phyloP scores from a whole-genome alignment of 345 rosid species.

The Microcos paniculata region DNA sequence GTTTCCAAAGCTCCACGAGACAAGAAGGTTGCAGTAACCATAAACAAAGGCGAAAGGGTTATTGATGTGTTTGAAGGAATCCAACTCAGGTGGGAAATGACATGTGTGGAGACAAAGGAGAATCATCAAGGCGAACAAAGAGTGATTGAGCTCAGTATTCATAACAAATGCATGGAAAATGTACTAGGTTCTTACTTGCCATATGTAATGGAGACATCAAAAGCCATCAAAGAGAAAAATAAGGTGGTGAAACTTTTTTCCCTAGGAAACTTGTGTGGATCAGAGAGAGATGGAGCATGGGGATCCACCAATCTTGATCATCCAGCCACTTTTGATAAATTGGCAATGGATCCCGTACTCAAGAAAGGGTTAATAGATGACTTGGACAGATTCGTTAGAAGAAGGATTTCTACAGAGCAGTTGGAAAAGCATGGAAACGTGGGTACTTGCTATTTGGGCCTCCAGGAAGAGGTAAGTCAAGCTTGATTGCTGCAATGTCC shows the following conservation, averaged over 20 bases:
- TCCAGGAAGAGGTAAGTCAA: slow-evolving; percentile 32
- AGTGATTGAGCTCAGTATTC: slow-evolving; percentile 18
- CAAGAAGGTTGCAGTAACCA: slow-evolving; percentile 3
- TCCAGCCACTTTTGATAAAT: slow-evolving; percentile 31
- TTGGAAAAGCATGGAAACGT: slow-evolving; percentile 30
- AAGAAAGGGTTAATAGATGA: slow-evolving; percentile 28
- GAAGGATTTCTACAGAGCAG: slow-evolving; percentile 13
- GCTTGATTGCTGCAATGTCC: slow-evolving; percentile 27
- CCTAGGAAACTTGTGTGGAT: neutral
- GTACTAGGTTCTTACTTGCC: slow-evolving; percentile 16
- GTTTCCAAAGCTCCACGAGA: neutral
- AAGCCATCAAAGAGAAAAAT: slow-evolving; percentile 15
- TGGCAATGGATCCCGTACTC: slow-evolving; percentile 24
- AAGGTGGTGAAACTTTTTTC: slow-evolving; percentile 19
- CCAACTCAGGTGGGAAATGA: slow-evolving; percentile 21
- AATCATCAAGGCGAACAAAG: neutral
- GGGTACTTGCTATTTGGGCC: slow-evolving; percentile 30
- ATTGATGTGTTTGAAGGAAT: slow-evolving; percentile 25
- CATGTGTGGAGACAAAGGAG: slow-evolving; percentile 7
- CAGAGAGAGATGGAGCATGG: slow-evolving; percentile 9
- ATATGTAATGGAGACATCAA: slow-evolving; percentile 17
- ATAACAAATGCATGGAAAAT: slow-evolving; percentile 21
- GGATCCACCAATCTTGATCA: slow-evolving; percentile 27
- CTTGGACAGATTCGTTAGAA: slow-evolving; percentile 28
- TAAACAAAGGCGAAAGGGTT: slow-evolving; percentile 21